Base-by-base conservation (phyloP, 257 asterid genomes). In the Solanum tacnaense region DNA sequence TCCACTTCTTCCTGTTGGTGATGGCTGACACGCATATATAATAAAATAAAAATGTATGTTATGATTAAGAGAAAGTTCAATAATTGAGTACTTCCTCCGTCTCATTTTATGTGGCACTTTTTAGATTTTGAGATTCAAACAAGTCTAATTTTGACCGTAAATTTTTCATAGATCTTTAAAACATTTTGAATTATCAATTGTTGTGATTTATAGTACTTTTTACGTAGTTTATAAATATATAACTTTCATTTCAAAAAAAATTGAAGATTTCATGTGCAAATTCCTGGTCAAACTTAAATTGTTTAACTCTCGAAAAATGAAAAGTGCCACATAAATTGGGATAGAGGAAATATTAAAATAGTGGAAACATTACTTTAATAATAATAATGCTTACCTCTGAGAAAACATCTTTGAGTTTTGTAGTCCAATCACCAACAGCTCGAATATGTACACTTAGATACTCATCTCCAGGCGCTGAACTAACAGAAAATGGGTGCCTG, bases 1-100 rank as follows among this genome's bases (percentile, higher is more conserved):
- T 90, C 98, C 98, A 86, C 98, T 96, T 93, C 91, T 94, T 11
- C 98, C 98, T 7, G 88, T 94, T 11, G 94, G 92, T 68, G 95
- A 95, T 23, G 96, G 95, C 89, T 92, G 94, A 83, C 98, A 94
- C 32, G 91, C 96, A 98, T 12, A 44, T 44, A 13, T 96, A 91
- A 84, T 41, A 41, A 25, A 78, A 41, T 71, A 10, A 12, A 12
- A 23, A 15, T 15, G 8, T 21, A 58, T 58, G 58, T 4, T 46
- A 21, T 79, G 25, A 79, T 79, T 79, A 44, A 25, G n/a, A 16
- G 1, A 78, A 41, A 18, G 10, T 41, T 68, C 52, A 16, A 86
- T 86, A 20, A 68, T 71, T 70, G n/a, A 44, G 27, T 16, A 44
- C 36, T 34, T 7, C 36, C 36, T 34, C 36, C 36, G 36, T 34